These are phyloP conservation scores for Candida ascalaphidarum DNA, from an alignment of 805 yeast genomes.

Conservation along the genomic window DNA sequence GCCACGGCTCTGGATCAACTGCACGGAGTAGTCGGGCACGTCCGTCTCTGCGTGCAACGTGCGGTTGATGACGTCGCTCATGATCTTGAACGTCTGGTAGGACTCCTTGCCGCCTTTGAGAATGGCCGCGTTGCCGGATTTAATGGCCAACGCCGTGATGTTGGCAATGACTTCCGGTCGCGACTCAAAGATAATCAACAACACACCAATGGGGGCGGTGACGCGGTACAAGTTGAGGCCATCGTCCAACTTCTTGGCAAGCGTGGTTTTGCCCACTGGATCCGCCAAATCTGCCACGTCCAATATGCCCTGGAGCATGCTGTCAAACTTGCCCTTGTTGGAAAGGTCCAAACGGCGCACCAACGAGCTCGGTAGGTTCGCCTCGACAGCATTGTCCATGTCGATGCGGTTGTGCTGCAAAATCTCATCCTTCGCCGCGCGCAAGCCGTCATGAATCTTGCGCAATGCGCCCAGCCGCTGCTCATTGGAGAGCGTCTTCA, in stretches of 20 bases:
- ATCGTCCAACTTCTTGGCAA: constrained; percentile 82
- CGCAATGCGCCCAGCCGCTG: constrained; percentile 67
- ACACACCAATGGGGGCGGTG: constrained; percentile 91
- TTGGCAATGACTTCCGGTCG: constrained; percentile 99
- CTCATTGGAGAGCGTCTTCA: constrained; percentile 70
- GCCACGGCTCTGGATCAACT: constrained; percentile 80
- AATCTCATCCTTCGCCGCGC: constrained; percentile 50
- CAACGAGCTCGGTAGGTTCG: constrained; percentile 59
- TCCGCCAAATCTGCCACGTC: constrained; percentile 88
- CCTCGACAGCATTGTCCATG: constrained; percentile 57
- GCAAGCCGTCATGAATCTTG: constrained; percentile 63
- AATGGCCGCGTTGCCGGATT: constrained; percentile 95
- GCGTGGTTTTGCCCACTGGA: constrained; percentile 83
- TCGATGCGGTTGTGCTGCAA: constrained; percentile 70
- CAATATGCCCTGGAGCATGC: constrained; percentile 89
- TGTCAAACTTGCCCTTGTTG: constrained; percentile 76
- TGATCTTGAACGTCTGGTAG: constrained; percentile 69
- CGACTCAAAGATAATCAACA: constrained; percentile 87
- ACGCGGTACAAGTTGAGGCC: constrained; percentile 77
- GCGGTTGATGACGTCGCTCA: constrained; percentile 62
- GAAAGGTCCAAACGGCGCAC: constrained; percentile 80
- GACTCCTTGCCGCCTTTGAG: constrained; percentile 97
- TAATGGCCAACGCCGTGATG: constrained; percentile 89
- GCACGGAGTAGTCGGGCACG: constrained; percentile 77
- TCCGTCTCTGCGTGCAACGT: constrained; percentile 51